Evolutionary conservation across 2,329 filamentous ascomycete genomes (phyloP).

Genomic region (Plectosphaerella plurivora): DNA sequence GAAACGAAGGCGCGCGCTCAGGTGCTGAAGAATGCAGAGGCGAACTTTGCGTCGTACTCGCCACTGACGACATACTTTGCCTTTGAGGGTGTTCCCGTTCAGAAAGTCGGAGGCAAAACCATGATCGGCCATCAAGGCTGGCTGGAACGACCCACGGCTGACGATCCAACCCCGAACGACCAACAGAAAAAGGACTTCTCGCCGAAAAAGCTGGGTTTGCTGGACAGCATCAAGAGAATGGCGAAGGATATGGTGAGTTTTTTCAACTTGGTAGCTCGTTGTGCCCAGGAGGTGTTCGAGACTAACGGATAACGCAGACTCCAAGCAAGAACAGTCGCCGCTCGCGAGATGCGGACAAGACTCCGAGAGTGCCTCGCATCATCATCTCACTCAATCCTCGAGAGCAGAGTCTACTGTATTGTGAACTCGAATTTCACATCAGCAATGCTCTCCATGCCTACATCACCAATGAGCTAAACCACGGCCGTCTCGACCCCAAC

Average conservation of each 20-base stretch:
- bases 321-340: conserved; percentile 30
- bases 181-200: conserved; percentile 12
- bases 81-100: conserved; percentile 28
- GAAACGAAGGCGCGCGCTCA: conserved; percentile 2
- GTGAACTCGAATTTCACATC: conserved; percentile 54
- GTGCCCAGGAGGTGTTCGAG: not conserved
- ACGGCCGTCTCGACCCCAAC: conserved; percentile 47
- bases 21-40: conserved; percentile 6
- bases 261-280: not conserved
- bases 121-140: conserved; percentile 53
- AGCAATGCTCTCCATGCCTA: conserved; percentile 46
- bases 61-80: conserved; percentile 38
- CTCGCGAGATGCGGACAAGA: conserved; percentile 22
- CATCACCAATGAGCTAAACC: conserved; percentile 47
- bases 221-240: conserved; percentile 45
- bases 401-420: conserved; percentile 55
- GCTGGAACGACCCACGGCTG: conserved; percentile 40
- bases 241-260: conserved; percentile 48
- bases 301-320: conserved; percentile 18
- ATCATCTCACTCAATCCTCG: conserved; percentile 48
- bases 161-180: conserved; percentile 14
- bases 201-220: conserved; percentile 38
- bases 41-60: conserved; percentile 28
- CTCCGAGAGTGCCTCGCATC: conserved; percentile 23
- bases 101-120: conserved; percentile 41